phyloP scores from a whole-genome alignment of 306 rosid genomes.

The Astragalus glycyphyllos region DNA sequence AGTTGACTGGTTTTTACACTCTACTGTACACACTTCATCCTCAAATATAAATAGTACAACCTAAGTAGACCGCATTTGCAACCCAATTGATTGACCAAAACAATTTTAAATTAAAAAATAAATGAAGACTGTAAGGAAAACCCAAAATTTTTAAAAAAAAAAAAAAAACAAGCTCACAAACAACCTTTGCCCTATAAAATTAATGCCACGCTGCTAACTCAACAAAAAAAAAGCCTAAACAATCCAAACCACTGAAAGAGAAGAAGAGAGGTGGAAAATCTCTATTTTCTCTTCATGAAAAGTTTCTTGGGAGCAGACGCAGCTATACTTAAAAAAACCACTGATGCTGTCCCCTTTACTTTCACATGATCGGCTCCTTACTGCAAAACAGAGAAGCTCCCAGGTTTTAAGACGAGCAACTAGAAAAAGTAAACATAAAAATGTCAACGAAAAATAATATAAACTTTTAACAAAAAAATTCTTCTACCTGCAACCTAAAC shows the following conservation, averaged over 20 bases:
- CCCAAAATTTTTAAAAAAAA: slow-evolving; percentile 8
- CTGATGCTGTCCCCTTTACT: slow-evolving; percentile 80
- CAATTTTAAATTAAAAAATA: slow-evolving; percentile 49
- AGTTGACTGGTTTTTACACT: slow-evolving; percentile 62
- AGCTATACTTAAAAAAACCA: slow-evolving; percentile 62
- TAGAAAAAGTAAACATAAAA: slow-evolving; percentile 17
- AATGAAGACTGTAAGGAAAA: slow-evolving; percentile 34
- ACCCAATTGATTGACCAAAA: slow-evolving; percentile 55
- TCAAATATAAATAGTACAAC: slow-evolving; percentile 63
- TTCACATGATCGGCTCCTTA: slow-evolving; percentile 51
- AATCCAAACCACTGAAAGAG: slow-evolving; percentile 52
- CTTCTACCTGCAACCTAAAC: slow-evolving; percentile 60
- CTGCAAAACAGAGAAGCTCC: slow-evolving; percentile 59
- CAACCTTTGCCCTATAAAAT: slow-evolving; percentile 57
- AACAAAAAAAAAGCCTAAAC: slow-evolving; percentile 52
- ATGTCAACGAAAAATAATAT: slow-evolving; percentile 33
- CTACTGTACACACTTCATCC: slow-evolving; percentile 82
- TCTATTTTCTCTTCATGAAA: slow-evolving; percentile 52
- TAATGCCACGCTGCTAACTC: slow-evolving; percentile 58
- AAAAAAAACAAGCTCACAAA: slow-evolving; percentile 54
- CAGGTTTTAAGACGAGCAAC: slow-evolving; percentile 22
- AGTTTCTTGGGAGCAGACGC: slow-evolving; percentile 79
- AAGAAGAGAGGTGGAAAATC: slow-evolving; percentile 35
- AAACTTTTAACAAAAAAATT: slow-evolving; percentile 50
- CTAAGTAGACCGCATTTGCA: slow-evolving; percentile 68